Evolutionary conservation across 148 eudicot species (phyloP), one percentile per base, ranked within the genome.

Genomic region (Drosera capensis): DNA sequence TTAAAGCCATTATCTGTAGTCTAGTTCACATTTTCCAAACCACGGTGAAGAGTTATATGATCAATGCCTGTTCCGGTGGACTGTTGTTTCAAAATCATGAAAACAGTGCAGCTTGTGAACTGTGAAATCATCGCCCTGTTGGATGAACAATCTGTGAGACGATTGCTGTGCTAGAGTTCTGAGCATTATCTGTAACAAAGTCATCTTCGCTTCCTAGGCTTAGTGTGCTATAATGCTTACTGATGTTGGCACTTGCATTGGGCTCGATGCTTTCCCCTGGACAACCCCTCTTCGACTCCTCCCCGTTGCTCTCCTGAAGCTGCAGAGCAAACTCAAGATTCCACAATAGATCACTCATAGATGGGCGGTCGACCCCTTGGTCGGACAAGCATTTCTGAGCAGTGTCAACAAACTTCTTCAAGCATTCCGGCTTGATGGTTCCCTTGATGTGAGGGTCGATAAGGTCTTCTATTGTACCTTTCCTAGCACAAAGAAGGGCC

Each of bases 271-370:
- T 23, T 26, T 46, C 31, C 11, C 7, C 20, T 0, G 35, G 17
- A 7, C 1, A 9, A 26, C 6, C 31, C 2, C 19, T 17, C 43
- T 63, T 68, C 0, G 35, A 15, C 2, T 22, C 41, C 1, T 63
- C 65, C 0, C 58, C 66, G 16, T 23, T 14, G 0, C 26, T 47
- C 16, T 72, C 67, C 14, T 68, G 68, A 14, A n/a, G 48, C 45
- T 69, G 60, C 45, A 72, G 43, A 11, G 66, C 64, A 31, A 66
- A 77, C 37, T 77, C 73, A 48, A 77, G 52, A 52, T 70, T 72
- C 79, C 84, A 77, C 46, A 58, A 21, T 8, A 77, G 73, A 46
- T 77, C 73, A 2, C 63, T 49, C 76, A 77, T 77, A 2, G 40
- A 41, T 1, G 74, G 79, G 69, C 79, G 63, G 1, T 73, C 76